Percentiles rank a stretch among this genome's conserved stretches.
These are phyloP conservation scores for Westerdykella aurantiaca DNA, from an alignment of 2,329 filamentous ascomycete genomes.

Conservation along the genomic window DNA sequence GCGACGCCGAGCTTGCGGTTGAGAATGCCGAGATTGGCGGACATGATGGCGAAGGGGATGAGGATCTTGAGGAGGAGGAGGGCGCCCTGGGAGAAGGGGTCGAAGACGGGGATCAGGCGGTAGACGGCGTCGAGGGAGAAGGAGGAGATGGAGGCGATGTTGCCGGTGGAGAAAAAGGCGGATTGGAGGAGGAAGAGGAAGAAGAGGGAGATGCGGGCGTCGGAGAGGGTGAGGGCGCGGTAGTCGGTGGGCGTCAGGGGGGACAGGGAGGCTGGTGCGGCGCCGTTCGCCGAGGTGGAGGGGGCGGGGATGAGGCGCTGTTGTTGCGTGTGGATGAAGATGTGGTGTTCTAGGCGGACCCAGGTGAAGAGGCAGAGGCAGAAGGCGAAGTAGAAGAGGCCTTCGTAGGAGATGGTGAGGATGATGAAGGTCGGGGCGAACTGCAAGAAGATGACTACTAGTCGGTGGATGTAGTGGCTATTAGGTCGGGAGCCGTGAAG, in stretches of 20 bases:
- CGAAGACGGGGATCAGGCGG: slow-evolving; percentile 84
- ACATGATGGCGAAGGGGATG: slow-evolving; percentile 88
- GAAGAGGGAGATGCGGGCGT: slow-evolving; percentile 83
- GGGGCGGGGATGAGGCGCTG: slow-evolving; percentile 13
- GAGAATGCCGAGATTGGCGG: slow-evolving; percentile 87
- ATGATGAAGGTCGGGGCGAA: slow-evolving; percentile 94
- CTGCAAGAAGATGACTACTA: slow-evolving; percentile 83
- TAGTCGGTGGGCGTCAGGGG: slow-evolving; percentile 38
- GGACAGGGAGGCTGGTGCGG: slow-evolving; percentile 35
- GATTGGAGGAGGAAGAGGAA: slow-evolving; percentile 94
- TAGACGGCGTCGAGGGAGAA: slow-evolving; percentile 89
- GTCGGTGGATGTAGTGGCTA: slow-evolving; percentile 81
- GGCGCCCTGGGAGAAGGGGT: slow-evolving; percentile 85
- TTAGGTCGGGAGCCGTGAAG: slow-evolving; percentile 76
- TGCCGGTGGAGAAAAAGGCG: slow-evolving; percentile 94
- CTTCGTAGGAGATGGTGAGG: slow-evolving; percentile 94
- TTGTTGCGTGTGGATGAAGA: slow-evolving; percentile 48
- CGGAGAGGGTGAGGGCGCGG: slow-evolving; percentile 71
- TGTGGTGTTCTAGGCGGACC: slow-evolving; percentile 83
- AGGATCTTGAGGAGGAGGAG: slow-evolving; percentile 84
- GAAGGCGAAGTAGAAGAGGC: slow-evolving; percentile 90
- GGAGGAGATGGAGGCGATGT: slow-evolving; percentile 86
- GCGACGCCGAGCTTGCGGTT: slow-evolving; percentile 79
- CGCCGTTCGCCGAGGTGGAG: slow-evolving; percentile 18
- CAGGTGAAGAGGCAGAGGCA: slow-evolving; percentile 75